These are phyloP conservation scores for Neocucurbitaria cava DNA, from an alignment of 2,329 filamentous ascomycete species.

Conservation along the genomic window DNA sequence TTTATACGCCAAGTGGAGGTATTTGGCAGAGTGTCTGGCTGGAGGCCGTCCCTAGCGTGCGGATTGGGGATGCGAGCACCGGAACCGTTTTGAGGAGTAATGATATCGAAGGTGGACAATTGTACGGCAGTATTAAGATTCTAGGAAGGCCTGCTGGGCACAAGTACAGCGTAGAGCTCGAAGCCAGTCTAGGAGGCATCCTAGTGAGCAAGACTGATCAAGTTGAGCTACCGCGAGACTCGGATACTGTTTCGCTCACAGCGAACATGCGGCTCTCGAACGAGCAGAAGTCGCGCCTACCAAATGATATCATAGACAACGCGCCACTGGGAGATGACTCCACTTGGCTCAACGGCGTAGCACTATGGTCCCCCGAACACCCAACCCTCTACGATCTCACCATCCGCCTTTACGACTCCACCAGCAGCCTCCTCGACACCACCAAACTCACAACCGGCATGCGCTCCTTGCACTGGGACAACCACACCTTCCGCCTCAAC, in stretches of 20 bases:
- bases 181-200: constrained; percentile 60
- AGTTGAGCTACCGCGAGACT: constrained; percentile 57
- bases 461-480: constrained; percentile 66
- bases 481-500: constrained; percentile 67
- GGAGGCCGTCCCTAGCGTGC: constrained; percentile 61
- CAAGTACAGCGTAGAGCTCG: constrained; percentile 60
- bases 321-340: constrained; percentile 48
- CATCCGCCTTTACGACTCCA: constrained; percentile 59
- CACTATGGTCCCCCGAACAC: constrained; percentile 67
- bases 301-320: constrained; percentile 36
- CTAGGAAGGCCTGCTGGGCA: constrained; percentile 58
- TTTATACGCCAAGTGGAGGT: constrained; percentile 64
- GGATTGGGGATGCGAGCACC: constrained; percentile 62
- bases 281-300: constrained; percentile 51
- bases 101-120: constrained; percentile 59
- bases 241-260: constrained; percentile 57
- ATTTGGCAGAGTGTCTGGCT: constrained; percentile 67
- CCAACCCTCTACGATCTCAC: constrained; percentile 64
- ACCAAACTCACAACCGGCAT: constrained; percentile 68
- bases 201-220: constrained; percentile 54
- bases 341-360: constrained; percentile 63
- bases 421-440: constrained; percentile 58
- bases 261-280: constrained; percentile 58
- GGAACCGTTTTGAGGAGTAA: constrained; percentile 66
- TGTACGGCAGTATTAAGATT: constrained; percentile 61